phyloP scores from a whole-genome alignment of 2,329 filamentous ascomycete genomes.

The Coleophoma eucalyptorum region DNA sequence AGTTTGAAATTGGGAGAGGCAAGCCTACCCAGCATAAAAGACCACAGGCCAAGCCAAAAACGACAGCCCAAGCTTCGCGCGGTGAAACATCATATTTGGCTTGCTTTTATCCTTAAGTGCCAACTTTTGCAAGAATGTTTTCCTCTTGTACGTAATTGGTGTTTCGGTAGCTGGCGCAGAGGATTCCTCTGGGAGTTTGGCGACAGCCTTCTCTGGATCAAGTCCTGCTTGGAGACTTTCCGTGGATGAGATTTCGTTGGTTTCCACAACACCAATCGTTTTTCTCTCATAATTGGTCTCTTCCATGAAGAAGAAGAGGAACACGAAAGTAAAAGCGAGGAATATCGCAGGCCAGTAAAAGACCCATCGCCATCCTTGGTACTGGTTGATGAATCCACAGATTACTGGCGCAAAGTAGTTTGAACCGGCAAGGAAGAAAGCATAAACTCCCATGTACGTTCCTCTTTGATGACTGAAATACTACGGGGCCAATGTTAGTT shows the following conservation, averaged over 20 bases:
- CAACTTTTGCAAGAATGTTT: slow-evolving; percentile 8
- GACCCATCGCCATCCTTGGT: slow-evolving; percentile 43
- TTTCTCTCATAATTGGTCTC: slow-evolving; percentile 39
- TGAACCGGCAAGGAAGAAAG: slow-evolving; percentile 34
- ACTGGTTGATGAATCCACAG: slow-evolving; percentile 41
- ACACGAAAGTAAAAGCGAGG: slow-evolving; percentile 38
- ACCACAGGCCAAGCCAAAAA: slow-evolving; percentile 6
- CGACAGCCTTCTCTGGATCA: background rate
- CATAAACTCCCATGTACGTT: slow-evolving; percentile 35
- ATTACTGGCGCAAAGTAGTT: slow-evolving; percentile 38
- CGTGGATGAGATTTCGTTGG: background rate
- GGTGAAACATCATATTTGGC: slow-evolving; percentile 2
- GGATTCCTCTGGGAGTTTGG: background rate
- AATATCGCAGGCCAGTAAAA: slow-evolving; percentile 52
- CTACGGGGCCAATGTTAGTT: background rate
- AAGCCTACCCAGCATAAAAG: slow-evolving; percentile 5
- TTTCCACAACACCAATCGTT: slow-evolving; percentile 7
- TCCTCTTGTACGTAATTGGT: background rate
- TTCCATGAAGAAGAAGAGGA: slow-evolving; percentile 54
- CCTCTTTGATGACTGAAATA: slow-evolving; percentile 38
- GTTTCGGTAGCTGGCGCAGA: background rate
- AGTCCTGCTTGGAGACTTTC: background rate
- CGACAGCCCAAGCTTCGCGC: background rate
- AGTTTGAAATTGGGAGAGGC: background rate
- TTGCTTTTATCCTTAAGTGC: slow-evolving; percentile 1